Conservation (phyloP, 176 grass and related monocot genomes). For the Triticum monococcum region DNA sequence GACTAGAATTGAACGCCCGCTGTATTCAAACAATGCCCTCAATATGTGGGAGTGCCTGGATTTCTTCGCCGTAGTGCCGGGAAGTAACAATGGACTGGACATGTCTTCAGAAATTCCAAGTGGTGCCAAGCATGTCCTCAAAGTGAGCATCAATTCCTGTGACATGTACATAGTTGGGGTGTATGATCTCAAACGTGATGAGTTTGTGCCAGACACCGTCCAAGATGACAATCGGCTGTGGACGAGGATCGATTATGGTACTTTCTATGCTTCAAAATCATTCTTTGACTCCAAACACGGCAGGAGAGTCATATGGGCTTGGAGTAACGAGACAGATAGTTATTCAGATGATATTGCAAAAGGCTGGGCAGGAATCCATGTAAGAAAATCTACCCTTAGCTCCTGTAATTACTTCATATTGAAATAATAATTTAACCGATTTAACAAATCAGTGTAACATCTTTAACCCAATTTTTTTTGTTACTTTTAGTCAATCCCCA, state of each 20-base stretch:
- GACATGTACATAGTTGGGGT: conserved; percentile 75
- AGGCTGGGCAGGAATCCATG: conserved; percentile 93
- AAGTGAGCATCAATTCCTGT: conserved; percentile 51
- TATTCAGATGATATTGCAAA: conserved; percentile 50
- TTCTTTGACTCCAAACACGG: conserved; percentile 65
- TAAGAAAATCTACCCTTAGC: conserved; percentile 16
- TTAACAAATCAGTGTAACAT: not conserved
- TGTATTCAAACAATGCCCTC: not conserved
- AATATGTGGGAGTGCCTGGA: conserved; percentile 73
- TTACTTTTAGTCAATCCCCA: conserved; percentile 7
- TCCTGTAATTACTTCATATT: not conserved
- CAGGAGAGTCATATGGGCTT: conserved; percentile 76
- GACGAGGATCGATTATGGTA: conserved; percentile 72
- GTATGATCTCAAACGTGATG: conserved; percentile 51
- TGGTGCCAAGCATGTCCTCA: conserved; percentile 67
- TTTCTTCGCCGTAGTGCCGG: conserved; percentile 47
- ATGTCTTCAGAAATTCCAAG: conserved; percentile 32
- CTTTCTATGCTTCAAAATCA: conserved; percentile 86
- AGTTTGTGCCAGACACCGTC: conserved; percentile 54
- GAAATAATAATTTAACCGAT: not conserved
- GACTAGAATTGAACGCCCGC: not conserved
- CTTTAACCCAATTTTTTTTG: not conserved
- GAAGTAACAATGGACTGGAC: conserved; percentile 50
- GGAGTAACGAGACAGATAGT: conserved; percentile 79
- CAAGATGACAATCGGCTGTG: conserved; percentile 51